A percentile compares a stretch with the other conserved stretches of the same genome.
phyloP scores from a whole-genome alignment of 1,139 yeast genomes.

The Scheffersomyces parashehatae region DNA sequence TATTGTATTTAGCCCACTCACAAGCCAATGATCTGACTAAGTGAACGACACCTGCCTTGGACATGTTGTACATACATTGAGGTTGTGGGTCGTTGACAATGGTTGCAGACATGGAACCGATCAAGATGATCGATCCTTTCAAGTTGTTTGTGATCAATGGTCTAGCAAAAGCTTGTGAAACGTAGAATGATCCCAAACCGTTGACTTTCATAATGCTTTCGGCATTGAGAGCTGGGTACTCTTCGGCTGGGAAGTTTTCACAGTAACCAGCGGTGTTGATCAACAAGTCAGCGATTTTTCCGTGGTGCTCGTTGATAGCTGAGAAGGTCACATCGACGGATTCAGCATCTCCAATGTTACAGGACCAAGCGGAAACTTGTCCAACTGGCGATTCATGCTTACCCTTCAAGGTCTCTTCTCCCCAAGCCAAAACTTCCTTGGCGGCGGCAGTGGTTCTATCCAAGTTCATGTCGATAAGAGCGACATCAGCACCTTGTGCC shows the following conservation, averaged over 20 bases:
- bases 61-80: conserved; percentile 52
- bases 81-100: conserved; percentile 55
- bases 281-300: conserved; percentile 61
- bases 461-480: conserved; percentile 71
- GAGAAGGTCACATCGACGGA: conserved; percentile 57
- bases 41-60: conserved; percentile 53
- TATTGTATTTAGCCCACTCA: conserved; percentile 54
- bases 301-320: conserved; percentile 57
- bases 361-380: conserved; percentile 67
- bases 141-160: conserved; percentile 62
- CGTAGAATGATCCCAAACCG: conserved; percentile 74
- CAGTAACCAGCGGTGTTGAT: conserved; percentile 85
- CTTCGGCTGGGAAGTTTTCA: conserved; percentile 75
- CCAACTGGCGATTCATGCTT: conserved; percentile 39
- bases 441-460: conserved; percentile 64
- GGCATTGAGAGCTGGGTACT: conserved; percentile 71
- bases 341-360: conserved; percentile 70
- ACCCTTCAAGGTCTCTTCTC: conserved; percentile 47
- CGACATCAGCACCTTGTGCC: conserved; percentile 69
- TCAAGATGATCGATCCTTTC: conserved; percentile 45
- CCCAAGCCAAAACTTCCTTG: conserved; percentile 58
- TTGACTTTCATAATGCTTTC: conserved; percentile 71
- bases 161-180: conserved; percentile 60
- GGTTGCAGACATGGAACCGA: conserved; percentile 52
- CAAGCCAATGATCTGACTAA: conserved; percentile 50